These are phyloP conservation scores for Globisporangium cederbergense DNA, from an alignment of 352 stramenopile genomes.

Conservation along the genomic window DNA sequence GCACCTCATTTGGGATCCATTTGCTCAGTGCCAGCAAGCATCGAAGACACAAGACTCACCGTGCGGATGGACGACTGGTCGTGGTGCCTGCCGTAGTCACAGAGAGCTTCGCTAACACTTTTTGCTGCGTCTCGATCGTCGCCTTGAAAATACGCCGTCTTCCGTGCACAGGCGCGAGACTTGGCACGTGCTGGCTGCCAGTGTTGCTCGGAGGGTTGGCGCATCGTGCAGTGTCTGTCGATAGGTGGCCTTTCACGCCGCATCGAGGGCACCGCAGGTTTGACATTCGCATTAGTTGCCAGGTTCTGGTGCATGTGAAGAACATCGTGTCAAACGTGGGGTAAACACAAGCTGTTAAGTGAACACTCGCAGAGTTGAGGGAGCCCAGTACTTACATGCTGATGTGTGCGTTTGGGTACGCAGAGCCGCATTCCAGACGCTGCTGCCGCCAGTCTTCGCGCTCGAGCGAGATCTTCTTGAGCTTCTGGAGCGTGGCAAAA, in stretches of 20 bases:
- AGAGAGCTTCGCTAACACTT: slow-evolving; percentile 7
- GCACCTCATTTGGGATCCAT: neutral
- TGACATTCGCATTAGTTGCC: slow-evolving; percentile 75
- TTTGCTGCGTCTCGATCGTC: slow-evolving; percentile 1
- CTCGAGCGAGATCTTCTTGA: slow-evolving; percentile 46
- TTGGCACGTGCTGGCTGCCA: slow-evolving; percentile 9
- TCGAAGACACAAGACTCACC: neutral
- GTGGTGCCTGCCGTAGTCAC: neutral
- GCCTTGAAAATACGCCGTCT: slow-evolving; percentile 7
- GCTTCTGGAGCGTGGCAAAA: slow-evolving; percentile 33
- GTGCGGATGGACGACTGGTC: neutral
- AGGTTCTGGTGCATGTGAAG: slow-evolving; percentile 36
- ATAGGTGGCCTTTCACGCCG: slow-evolving; percentile 49
- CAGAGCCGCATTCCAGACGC: slow-evolving; percentile 60
- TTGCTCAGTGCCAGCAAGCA: neutral
- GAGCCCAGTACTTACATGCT: slow-evolving; percentile 45
- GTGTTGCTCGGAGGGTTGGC: slow-evolving; percentile 15
- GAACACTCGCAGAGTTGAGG: neutral
- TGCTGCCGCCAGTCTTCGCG: slow-evolving; percentile 73
- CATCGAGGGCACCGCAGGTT: slow-evolving; percentile 58
- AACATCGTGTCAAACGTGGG: neutral
- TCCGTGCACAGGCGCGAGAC: slow-evolving; percentile 2
- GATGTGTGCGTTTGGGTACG: slow-evolving; percentile 66
- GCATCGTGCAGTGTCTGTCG: slow-evolving; percentile 46
- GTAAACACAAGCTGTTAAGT: neutral